phyloP scores from a whole-genome alignment of 305 asterid species.

The Stenogyne calaminthoides region DNA sequence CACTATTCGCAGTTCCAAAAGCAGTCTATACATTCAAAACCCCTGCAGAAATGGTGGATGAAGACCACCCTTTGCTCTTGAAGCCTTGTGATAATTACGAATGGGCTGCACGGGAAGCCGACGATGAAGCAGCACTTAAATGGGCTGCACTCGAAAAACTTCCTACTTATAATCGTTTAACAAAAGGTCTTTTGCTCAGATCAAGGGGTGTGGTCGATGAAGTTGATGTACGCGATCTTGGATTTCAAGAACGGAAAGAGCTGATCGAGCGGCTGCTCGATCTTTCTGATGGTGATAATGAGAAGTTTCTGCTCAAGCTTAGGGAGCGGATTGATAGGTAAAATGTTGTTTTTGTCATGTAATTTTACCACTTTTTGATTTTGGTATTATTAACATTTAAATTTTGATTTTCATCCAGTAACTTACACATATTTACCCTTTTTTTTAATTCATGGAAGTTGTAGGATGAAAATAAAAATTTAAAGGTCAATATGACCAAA shows the following conservation, averaged over 20 bases:
- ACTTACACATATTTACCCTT: too few species aligned
- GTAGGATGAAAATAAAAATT: too few species aligned
- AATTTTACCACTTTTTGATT: too few species aligned
- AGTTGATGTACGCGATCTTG: conserved; percentile 52
- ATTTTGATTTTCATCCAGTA: too few species aligned
- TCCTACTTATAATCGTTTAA: conserved; percentile 59
- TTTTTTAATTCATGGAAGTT: too few species aligned
- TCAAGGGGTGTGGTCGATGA: conserved; percentile 42
- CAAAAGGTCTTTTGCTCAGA: conserved; percentile 48
- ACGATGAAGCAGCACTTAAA: conserved; percentile 54
- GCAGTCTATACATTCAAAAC: conserved; percentile 41
- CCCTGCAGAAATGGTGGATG: conserved; percentile 35
- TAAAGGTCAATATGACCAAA: too few species aligned
- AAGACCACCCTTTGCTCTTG: conserved; percentile 34
- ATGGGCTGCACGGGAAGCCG: too few species aligned
- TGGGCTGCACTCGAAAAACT: conserved; percentile 74
- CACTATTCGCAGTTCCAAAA: conserved; percentile 49
- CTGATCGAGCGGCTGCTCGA: conserved; percentile 47
- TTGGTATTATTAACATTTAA: too few species aligned
- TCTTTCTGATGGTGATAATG: conserved; percentile 58
- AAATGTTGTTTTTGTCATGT: too few species aligned
- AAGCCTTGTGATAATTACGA: conserved; percentile 65
- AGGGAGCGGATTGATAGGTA: conserved; percentile 58
- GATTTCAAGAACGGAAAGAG: conserved; percentile 46
- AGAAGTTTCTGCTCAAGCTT: conserved; percentile 54